A percentile compares a stretch with the other conserved stretches of the same genome.
phyloP scores from a whole-genome alignment of 768 basidiomycete species.

The Clitopilus hobsonii region DNA sequence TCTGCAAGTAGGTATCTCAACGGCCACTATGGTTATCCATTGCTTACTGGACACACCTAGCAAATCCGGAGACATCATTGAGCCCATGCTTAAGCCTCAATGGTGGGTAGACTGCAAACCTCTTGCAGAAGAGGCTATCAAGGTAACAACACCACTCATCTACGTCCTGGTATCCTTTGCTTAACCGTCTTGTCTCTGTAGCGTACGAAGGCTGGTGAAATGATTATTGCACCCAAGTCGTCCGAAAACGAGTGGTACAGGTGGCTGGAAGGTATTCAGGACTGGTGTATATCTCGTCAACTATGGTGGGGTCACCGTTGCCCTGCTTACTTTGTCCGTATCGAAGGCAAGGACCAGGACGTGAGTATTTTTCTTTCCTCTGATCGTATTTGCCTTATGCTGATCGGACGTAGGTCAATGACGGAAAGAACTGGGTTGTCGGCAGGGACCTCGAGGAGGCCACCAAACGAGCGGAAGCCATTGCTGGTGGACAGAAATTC shows the following conservation, averaged over 20 bases:
- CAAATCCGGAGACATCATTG: conserved; percentile 96
- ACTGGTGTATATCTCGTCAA: conserved; percentile 99
- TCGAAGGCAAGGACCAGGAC: conserved; percentile 72
- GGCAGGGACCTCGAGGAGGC: conserved; percentile 79
- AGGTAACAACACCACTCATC: conserved; percentile 37
- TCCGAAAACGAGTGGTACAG: conserved; percentile 95
- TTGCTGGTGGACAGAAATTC: conserved; percentile 67
- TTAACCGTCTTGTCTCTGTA: conserved; percentile 21
- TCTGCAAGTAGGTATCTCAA: conserved; percentile 63
- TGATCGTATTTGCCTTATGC: neutral
- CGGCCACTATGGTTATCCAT: neutral
- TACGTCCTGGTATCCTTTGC: conserved; percentile 1
- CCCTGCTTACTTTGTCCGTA: conserved; percentile 88
- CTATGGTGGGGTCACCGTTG: conserved; percentile 99
- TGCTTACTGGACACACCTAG: conserved; percentile 31
- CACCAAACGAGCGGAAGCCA: conserved; percentile 60
- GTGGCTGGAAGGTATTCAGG: conserved; percentile 93
- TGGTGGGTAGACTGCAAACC: conserved; percentile 98
- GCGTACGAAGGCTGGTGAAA: conserved; percentile 87
- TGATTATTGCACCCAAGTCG: conserved; percentile 74
- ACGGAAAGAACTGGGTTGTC: conserved; percentile 88
- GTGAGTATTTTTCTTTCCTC: conserved; percentile 30
- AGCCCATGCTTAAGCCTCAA: conserved; percentile 92
- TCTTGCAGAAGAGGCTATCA: conserved; percentile 84
- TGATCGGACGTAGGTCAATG: conserved; percentile 38